Percentiles rank a stretch among this genome's conserved stretches.
Evolutionary conservation across 176 grass and related monocot species (phyloP).

Genomic region (Phyllostachys edulis): DNA sequence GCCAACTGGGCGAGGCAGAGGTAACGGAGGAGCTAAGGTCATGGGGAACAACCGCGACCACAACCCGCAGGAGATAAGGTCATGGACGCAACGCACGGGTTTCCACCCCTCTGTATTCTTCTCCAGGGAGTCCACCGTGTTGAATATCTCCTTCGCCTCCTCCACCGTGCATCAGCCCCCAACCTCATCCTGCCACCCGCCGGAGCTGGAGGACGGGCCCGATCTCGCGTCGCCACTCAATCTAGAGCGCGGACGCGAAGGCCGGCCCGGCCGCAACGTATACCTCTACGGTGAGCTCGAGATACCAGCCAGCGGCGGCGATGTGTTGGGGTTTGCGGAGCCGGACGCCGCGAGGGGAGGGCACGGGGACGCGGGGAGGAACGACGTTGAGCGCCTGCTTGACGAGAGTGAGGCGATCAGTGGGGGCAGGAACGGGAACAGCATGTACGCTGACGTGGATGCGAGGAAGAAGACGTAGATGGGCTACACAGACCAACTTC

Average conservation of each 20-base stretch:
- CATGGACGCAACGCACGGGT: slow-evolving; percentile 89
- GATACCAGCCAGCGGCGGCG: slow-evolving; percentile 41
- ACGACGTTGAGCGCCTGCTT: slow-evolving; percentile 20
- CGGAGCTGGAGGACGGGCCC: not conserved
- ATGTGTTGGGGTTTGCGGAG: not conserved
- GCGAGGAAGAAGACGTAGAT: slow-evolving; percentile 38
- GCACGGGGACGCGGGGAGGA: too few species aligned
- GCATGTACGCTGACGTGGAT: slow-evolving; percentile 27
- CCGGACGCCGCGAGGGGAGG: slow-evolving; percentile 18
- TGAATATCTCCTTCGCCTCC: slow-evolving; percentile 17
- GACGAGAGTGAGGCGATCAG: slow-evolving; percentile 39
- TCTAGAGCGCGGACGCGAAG: slow-evolving; percentile 36
- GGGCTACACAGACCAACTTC: too few species aligned
- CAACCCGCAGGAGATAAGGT: slow-evolving; percentile 77
- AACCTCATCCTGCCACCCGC: slow-evolving; percentile 18
- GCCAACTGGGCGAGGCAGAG: too few species aligned
- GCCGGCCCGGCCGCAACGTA: slow-evolving; percentile 35
- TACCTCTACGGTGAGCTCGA: slow-evolving; percentile 56
- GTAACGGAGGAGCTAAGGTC: not conserved
- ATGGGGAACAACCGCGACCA: slow-evolving; percentile 62
- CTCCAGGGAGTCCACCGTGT: slow-evolving; percentile 63
- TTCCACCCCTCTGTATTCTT: slow-evolving; percentile 60
- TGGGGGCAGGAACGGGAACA: slow-evolving; percentile 34
- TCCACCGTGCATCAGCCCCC: slow-evolving; percentile 7
- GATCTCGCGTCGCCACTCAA: slow-evolving; percentile 36